Evolutionary conservation across 2,329 filamentous ascomycete species (phyloP).

Genomic region (Seiridium cupressi): DNA sequence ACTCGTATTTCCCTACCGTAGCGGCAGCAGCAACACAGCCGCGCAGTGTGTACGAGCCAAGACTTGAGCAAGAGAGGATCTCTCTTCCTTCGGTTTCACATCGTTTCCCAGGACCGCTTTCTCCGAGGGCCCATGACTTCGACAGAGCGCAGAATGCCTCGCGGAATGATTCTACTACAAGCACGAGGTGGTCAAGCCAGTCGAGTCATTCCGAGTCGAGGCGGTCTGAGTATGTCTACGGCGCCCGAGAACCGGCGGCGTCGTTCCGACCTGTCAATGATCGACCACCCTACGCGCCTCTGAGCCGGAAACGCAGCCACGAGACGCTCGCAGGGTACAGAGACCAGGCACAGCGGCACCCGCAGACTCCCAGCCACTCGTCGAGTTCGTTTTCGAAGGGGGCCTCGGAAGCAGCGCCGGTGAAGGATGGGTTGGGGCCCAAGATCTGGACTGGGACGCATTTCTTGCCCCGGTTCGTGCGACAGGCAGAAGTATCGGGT

Average conservation of each 20-base stretch:
- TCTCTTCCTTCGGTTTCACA: conserved; percentile 25
- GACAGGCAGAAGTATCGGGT: conserved; percentile 66
- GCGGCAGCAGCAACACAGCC: conserved; percentile 39
- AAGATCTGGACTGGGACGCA: conserved; percentile 70
- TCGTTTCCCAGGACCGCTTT: conserved; percentile 42
- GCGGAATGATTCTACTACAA: conserved; percentile 19
- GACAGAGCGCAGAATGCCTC: conserved; percentile 26
- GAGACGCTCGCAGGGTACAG: conserved; percentile 16
- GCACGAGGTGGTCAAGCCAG: conserved; percentile 33
- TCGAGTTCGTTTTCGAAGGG: conserved; percentile 27
- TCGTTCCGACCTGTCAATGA: conserved; percentile 23
- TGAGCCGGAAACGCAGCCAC: conserved; percentile 21
- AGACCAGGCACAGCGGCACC: conserved; percentile 22
- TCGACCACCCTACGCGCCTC: conserved; percentile 22
- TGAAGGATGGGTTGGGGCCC: conserved; percentile 61
- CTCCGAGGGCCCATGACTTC: conserved; percentile 40
- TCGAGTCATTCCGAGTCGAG: conserved; percentile 41
- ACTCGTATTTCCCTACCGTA: conserved; percentile 47
- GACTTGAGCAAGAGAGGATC: conserved; percentile 40
- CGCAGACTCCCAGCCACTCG: conserved; percentile 21
- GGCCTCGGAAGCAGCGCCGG: conserved; percentile 41
- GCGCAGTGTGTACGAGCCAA: conserved; percentile 45
- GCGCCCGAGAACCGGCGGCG: conserved; percentile 38
- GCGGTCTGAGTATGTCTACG: conserved; percentile 45
- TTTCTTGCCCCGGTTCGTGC: conserved; percentile 64